Conservation (phyloP, 768 basidiomycete species). For the Mycena venus region DNA sequence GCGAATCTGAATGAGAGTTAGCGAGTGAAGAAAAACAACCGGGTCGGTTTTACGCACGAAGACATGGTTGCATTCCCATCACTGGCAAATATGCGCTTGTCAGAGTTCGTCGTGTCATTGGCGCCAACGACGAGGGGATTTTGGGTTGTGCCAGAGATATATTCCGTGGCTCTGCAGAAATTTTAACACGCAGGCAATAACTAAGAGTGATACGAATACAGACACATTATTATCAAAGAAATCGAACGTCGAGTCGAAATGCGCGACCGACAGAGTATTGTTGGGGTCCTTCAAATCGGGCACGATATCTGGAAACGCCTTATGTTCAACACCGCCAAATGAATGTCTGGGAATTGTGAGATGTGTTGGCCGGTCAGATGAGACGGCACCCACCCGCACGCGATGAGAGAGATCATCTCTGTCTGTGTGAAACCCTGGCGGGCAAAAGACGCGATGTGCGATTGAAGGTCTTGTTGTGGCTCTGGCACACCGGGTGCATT, state of each 20-base stretch:
- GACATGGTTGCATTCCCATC: slow-evolving; percentile 18
- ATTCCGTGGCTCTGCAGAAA: slow-evolving; percentile 22
- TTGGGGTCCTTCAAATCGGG: not conserved
- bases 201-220: too few relatives aligned
- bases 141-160: not conserved
- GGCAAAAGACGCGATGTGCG: not conserved
- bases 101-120: slow-evolving; percentile 10
- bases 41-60: not conserved
- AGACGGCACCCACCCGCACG: too few relatives aligned
- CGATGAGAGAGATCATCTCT: slow-evolving; percentile 25
- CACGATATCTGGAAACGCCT: not conserved
- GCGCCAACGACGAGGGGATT: slow-evolving; percentile 4
- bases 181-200: not conserved
- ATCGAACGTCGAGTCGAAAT: slow-evolving; percentile 6
- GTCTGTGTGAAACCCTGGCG: not conserved
- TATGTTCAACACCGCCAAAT: slow-evolving; percentile 7
- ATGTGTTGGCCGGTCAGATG: too few relatives aligned
- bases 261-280: not conserved
- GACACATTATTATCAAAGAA: slow-evolving; percentile 22
- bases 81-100: too few relatives aligned
- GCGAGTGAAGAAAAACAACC: not conserved
- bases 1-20: not conserved
- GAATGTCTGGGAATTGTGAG: not conserved
- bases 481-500: not conserved
- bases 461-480: not conserved